Conservation (phyloP, 495 filamentous ascomycete species). For the Penicilliopsis zonata region DNA sequence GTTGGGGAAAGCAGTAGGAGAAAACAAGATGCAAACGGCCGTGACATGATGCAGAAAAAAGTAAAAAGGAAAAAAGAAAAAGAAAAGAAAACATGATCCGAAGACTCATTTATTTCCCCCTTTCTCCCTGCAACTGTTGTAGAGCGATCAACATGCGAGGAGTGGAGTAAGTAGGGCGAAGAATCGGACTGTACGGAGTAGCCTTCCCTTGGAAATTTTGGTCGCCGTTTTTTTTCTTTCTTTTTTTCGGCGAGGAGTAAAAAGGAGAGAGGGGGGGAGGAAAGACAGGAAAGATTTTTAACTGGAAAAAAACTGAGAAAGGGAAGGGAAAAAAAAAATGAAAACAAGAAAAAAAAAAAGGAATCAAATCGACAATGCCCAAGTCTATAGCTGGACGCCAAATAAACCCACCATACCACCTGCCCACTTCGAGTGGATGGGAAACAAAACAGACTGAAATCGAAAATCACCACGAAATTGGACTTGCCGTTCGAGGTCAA, state of each 20-base stretch:
- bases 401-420: slow-evolving; percentile 28
- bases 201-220: slow-evolving; percentile 14
- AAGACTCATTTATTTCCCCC: background rate
- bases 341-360: slow-evolving; percentile 14
- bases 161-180: no score
- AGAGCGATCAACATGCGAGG: slow-evolving; percentile 8
- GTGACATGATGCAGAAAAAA: slow-evolving; percentile 11
- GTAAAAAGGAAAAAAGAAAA: background rate
- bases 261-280: background rate
- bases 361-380: no score
- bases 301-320: slow-evolving; percentile 3
- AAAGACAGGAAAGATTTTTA: background rate
- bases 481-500: slow-evolving; percentile 22
- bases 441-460: slow-evolving; percentile 16
- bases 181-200: slow-evolving; percentile 14
- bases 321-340: background rate
- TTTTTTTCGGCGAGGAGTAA: slow-evolving; percentile 4
- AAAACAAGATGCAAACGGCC: slow-evolving; percentile 8
- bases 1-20: slow-evolving; percentile 5
- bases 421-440: slow-evolving; percentile 21
- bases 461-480: slow-evolving; percentile 17
- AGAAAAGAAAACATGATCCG: slow-evolving; percentile 1
- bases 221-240: no score
- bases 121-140: slow-evolving; percentile 5
- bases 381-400: slow-evolving; percentile 36